Evolutionary conservation across 2,329 filamentous ascomycete species (phyloP).

Genomic region (Sarocladium oryzae): DNA sequence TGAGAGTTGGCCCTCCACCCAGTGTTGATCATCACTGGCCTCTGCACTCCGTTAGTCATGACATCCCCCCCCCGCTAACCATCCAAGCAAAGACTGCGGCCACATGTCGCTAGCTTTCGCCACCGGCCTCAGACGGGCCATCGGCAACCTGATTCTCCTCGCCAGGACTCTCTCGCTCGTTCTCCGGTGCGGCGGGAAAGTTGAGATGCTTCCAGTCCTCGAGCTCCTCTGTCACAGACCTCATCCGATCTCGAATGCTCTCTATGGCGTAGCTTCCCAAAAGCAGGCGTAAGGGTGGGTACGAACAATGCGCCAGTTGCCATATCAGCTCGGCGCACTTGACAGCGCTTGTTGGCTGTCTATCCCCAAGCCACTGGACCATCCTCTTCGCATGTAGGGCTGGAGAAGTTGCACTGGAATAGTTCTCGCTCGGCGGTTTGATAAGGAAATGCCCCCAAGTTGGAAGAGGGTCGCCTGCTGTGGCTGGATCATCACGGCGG

Average conservation of each 20-base stretch:
- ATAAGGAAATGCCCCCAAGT: conserved; percentile 91
- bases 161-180: conserved; percentile 1
- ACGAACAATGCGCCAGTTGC: conserved; percentile 92
- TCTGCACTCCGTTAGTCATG: too few relatives aligned
- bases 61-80: too few relatives aligned
- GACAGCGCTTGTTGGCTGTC: conserved; percentile 86
- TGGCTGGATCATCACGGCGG: conserved; percentile 72
- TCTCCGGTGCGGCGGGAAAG: conserved; percentile 38
- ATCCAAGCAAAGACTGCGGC: too few relatives aligned
- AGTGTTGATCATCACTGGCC: too few relatives aligned
- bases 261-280: conserved; percentile 92
- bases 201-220: conserved; percentile 89
- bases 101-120: not conserved
- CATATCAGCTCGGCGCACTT: conserved; percentile 91
- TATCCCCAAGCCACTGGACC: conserved; percentile 89
- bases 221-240: conserved; percentile 89
- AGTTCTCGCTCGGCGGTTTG: conserved; percentile 76
- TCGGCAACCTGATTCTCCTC: not conserved
- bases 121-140: not conserved
- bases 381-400: conserved; percentile 85
- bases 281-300: conserved; percentile 79
- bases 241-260: conserved; percentile 82
- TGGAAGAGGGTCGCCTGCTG: conserved; percentile 51
- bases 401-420: conserved; percentile 69
- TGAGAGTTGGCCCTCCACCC: too few relatives aligned